A percentile compares a stretch with the other conserved stretches of the same genome.
Conservation (phyloP, 306 rosid genomes). For the Parietaria judaica region DNA sequence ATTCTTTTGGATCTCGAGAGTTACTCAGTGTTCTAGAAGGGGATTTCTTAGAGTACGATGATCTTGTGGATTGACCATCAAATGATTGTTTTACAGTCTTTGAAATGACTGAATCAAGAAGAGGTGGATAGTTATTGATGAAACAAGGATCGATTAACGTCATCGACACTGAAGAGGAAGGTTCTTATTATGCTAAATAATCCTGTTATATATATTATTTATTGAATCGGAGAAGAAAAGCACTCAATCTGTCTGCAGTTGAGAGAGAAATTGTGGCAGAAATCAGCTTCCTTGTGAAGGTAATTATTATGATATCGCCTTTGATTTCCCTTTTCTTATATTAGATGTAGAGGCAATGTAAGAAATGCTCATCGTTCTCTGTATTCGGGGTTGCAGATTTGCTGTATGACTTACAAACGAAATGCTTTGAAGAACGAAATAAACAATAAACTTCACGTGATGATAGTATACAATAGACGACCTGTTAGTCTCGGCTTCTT, state of each 20-base stretch:
- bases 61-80: slow-evolving; percentile 31
- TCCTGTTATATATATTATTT: slow-evolving; percentile 14
- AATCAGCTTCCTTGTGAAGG: slow-evolving; percentile 31
- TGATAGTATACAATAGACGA: slow-evolving; percentile 15
- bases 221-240: slow-evolving; percentile 3
- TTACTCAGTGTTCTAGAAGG: slow-evolving; percentile 34
- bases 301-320: slow-evolving; percentile 10
- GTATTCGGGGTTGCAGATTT: slow-evolving; percentile 43
- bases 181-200: not conserved
- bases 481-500: slow-evolving; percentile 10
- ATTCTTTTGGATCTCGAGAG: slow-evolving; percentile 18
- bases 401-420: slow-evolving; percentile 30
- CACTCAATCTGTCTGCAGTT: slow-evolving; percentile 20
- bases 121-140: slow-evolving; percentile 21
- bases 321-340: not conserved
- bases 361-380: slow-evolving; percentile 26
- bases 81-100: slow-evolving; percentile 3
- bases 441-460: slow-evolving; percentile 19
- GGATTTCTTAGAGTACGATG: slow-evolving; percentile 59
- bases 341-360: slow-evolving; percentile 17
- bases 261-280: slow-evolving; percentile 26
- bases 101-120: slow-evolving; percentile 16
- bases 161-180: slow-evolving; percentile 17
- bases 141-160: slow-evolving; percentile 21
- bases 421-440: slow-evolving; percentile 8